These are phyloP conservation scores for Barnettozyma sucrosica DNA, from an alignment of 805 yeast genomes.

Conservation along the genomic window DNA sequence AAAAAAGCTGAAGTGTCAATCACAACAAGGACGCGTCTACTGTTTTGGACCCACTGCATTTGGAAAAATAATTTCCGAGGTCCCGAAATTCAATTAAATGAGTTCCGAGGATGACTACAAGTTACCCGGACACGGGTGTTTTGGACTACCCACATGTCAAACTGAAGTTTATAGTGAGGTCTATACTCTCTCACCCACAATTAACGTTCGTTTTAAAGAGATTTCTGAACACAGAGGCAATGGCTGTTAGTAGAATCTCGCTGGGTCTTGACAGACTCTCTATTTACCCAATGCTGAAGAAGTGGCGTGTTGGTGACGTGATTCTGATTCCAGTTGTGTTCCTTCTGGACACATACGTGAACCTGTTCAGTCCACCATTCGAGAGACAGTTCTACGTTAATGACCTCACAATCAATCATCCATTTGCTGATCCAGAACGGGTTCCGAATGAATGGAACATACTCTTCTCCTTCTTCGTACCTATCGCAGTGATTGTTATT, in stretches of 20 bases:
- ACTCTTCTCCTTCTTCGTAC: slow-evolving; percentile 47
- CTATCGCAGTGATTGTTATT: slow-evolving; percentile 36
- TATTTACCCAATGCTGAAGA: slow-evolving; percentile 21
- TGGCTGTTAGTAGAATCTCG: slow-evolving; percentile 25
- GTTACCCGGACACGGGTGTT: no score
- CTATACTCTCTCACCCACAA: no score
- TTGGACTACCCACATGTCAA: no score
- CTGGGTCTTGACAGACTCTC: slow-evolving; percentile 23
- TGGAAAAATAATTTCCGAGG: no score
- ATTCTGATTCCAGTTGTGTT: slow-evolving; percentile 28
- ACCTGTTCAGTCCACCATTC: slow-evolving; percentile 47
- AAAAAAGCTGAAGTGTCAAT: no score
- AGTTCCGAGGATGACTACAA: no score
- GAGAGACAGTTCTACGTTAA: slow-evolving; percentile 72
- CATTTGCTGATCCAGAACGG: slow-evolving; percentile 68
- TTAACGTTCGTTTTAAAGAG: background rate
- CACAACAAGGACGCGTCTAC: no score
- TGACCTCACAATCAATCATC: slow-evolving; percentile 76
- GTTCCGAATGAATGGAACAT: slow-evolving; percentile 55
- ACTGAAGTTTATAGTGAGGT: no score
- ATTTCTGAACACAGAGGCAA: slow-evolving; percentile 1
- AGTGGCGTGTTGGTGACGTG: slow-evolving; percentile 37
- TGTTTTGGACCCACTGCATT: no score
- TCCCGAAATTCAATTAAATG: no score
- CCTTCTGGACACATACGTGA: slow-evolving; percentile 29